These are phyloP conservation scores for Tritrichomonas foetus DNA, from an alignment of 208 protist genomes.

Conservation along the genomic window DNA sequence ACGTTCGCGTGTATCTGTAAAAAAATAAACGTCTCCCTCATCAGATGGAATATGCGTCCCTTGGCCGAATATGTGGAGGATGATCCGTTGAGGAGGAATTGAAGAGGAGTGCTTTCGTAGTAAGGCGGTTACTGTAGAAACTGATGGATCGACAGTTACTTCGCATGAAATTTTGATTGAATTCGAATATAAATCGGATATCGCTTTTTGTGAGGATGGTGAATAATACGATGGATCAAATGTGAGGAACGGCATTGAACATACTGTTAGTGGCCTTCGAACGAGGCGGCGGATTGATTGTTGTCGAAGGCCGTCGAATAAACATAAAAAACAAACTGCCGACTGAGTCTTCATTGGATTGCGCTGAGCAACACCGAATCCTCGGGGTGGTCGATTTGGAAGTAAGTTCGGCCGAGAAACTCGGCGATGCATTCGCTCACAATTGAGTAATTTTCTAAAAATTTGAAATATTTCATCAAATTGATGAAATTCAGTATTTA, in stretches of 20 bases:
- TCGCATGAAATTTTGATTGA: background rate
- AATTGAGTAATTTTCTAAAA: no score
- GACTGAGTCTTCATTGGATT: background rate
- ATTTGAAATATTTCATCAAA: no score
- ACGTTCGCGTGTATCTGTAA: background rate
- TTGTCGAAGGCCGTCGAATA: background rate
- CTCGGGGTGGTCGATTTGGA: no score
- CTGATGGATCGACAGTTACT: background rate
- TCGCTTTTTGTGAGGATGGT: background rate
- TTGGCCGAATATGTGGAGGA: background rate
- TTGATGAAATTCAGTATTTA: no score
- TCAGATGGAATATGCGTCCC: background rate
- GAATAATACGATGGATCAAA: slow-evolving; percentile 19
- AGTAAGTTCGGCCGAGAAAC: no score
- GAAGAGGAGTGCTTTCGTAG: background rate
- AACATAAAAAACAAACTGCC: background rate
- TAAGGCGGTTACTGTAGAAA: background rate
- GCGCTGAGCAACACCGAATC: background rate
- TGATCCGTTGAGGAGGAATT: background rate
- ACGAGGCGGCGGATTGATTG: background rate
- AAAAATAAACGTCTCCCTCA: background rate
- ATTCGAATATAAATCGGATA: background rate
- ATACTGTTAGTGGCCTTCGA: background rate
- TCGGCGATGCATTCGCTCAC: no score
- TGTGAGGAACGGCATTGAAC: background rate